Conservation (phyloP, 306 rosid genomes). For the Psophocarpus tetragonolobus region DNA sequence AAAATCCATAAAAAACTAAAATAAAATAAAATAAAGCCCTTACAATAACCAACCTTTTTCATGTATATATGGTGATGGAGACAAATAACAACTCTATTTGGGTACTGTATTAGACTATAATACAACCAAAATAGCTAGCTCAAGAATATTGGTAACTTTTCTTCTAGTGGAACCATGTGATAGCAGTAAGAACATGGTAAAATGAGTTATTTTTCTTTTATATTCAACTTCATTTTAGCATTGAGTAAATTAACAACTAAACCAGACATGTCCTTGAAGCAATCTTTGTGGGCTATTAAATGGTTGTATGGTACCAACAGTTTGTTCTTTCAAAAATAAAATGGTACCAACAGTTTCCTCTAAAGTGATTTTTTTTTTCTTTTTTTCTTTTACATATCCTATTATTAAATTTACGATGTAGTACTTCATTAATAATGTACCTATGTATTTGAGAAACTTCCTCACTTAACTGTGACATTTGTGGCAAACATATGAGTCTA, state of each 20-base stretch:
- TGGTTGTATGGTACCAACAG: background rate
- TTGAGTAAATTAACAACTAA: background rate
- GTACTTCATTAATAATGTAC: background rate
- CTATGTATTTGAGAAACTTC: background rate
- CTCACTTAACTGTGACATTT: background rate
- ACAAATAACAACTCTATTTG: constrained; percentile 2
- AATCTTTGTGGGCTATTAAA: background rate
- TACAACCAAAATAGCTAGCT: background rate
- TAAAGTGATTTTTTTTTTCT: background rate
- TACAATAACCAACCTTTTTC: background rate
- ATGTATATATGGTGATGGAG: background rate
- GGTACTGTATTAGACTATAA: background rate
- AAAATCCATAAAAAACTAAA: background rate
- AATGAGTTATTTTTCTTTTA: background rate
- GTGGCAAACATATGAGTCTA: constrained; percentile 33
- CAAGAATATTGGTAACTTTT: background rate
- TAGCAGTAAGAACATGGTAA: background rate
- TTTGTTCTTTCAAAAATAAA: too few species aligned
- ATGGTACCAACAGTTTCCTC: background rate
- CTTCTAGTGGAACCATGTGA: background rate
- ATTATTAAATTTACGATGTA: background rate
- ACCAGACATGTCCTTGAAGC: background rate
- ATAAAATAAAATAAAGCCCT: background rate
- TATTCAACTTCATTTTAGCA: background rate
- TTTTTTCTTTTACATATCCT: background rate